phyloP scores from a whole-genome alignment of 108 stramenopile genomes.

The Epipyxis sp. region DNA sequence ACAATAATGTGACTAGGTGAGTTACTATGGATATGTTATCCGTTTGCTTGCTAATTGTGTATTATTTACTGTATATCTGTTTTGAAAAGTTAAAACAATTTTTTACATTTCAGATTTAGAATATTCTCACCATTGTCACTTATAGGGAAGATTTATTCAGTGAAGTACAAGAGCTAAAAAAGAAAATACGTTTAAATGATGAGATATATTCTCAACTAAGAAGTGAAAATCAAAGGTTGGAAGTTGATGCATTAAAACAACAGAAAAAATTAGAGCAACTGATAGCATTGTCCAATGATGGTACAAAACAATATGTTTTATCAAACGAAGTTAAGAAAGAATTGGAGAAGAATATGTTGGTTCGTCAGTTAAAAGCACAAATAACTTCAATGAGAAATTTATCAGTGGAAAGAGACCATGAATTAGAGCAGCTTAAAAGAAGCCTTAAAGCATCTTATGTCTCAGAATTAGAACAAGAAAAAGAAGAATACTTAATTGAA shows the following conservation, averaged over 20 bases:
- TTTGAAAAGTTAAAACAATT: too few species aligned
- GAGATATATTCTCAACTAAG: background rate
- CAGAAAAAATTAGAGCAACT: conserved; percentile 14
- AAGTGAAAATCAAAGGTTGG: background rate
- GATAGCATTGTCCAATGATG: background rate
- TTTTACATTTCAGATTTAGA: too few species aligned
- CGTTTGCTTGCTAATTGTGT: too few species aligned
- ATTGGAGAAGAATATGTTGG: conserved; percentile 28
- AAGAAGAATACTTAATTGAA: conserved; percentile 21
- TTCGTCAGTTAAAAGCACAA: conserved; percentile 27
- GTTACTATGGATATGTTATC: too few species aligned
- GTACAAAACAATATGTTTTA: background rate
- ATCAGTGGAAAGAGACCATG: background rate
- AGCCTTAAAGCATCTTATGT: background rate
- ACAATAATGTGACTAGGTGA: too few species aligned
- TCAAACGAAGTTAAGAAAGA: background rate
- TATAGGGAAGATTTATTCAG: background rate
- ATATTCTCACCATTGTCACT: too few species aligned
- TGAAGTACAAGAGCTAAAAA: background rate
- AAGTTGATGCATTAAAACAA: background rate
- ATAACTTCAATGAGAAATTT: conserved; percentile 12
- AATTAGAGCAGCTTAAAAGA: background rate
- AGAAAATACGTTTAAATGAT: background rate
- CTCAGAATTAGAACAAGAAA: background rate
- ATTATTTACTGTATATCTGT: too few species aligned